These are phyloP conservation scores for Paspalum vaginatum DNA, from an alignment of 176 grass and related monocot genomes.

Conservation along the genomic window DNA sequence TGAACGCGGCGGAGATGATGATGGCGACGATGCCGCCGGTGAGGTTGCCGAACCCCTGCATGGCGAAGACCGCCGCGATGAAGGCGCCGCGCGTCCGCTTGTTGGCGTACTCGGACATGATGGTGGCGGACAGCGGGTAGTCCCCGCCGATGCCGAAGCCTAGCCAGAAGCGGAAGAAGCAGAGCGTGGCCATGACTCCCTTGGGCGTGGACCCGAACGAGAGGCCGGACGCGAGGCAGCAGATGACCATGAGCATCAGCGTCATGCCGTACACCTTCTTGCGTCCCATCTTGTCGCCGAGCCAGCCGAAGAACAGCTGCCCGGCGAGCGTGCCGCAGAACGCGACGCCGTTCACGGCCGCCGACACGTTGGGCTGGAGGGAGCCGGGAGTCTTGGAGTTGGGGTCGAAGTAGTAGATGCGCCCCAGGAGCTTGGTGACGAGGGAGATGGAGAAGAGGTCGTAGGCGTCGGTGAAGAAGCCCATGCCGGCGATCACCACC, in stretches of 20 bases:
- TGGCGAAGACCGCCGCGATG: conserved; percentile 69
- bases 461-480: conserved; percentile 89
- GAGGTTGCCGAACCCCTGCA: conserved; percentile 66
- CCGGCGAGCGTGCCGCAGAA: conserved; percentile 64
- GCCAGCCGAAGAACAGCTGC: conserved; percentile 74
- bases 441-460: conserved; percentile 76
- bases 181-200: conserved; percentile 63
- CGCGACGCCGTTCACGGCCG: conserved; percentile 36
- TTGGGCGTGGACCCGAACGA: conserved; percentile 53
- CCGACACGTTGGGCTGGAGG: neutral
- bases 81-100: conserved; percentile 64
- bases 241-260: conserved; percentile 61
- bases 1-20: conserved; percentile 35
- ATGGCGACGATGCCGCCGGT: conserved; percentile 39
- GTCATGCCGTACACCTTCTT: conserved; percentile 68
- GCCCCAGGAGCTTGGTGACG: conserved; percentile 48
- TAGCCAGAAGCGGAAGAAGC: conserved; percentile 97
- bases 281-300: conserved; percentile 72
- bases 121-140: conserved; percentile 79
- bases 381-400: neutral
- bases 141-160: conserved; percentile 85
- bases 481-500: conserved; percentile 66
- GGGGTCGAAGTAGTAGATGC: conserved; percentile 34
- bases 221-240: conserved; percentile 70
- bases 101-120: conserved; percentile 87